Evolutionary conservation across 768 basidiomycete species (phyloP).

Genomic region (Kwoniella heveanensis): DNA sequence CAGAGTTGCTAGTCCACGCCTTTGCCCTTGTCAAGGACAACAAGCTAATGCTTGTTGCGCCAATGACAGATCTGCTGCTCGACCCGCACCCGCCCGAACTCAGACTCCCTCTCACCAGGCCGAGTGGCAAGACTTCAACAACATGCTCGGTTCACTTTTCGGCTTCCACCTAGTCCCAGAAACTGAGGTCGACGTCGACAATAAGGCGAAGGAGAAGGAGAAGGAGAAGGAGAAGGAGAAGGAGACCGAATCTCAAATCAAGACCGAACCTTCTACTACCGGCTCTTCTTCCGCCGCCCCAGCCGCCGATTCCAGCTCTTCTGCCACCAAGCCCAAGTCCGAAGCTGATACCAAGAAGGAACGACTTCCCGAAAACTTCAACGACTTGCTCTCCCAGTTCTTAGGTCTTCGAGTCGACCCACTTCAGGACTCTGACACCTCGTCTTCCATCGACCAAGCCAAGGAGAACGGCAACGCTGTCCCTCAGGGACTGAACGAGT

Average conservation of each 20-base stretch:
- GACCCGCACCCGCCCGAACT: constrained; percentile 11
- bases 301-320: not conserved
- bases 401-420: constrained; percentile 48
- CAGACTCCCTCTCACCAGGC: constrained; percentile 4
- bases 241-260: constrained; percentile 11
- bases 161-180: constrained; percentile 37
- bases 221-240: not conserved
- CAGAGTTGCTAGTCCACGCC: not conserved
- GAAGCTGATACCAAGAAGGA: constrained; percentile 10
- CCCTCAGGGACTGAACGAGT: constrained; percentile 45
- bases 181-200: constrained; percentile 4
- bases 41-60: constrained; percentile 7
- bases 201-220: not conserved
- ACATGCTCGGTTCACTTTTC: constrained; percentile 34
- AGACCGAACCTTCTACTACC: not conserved
- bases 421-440: constrained; percentile 11
- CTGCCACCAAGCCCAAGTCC: not conserved
- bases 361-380: constrained; percentile 40
- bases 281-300: constrained; percentile 11
- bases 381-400: constrained; percentile 45
- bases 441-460: constrained; percentile 1
- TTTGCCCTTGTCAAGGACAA: constrained; percentile 2
- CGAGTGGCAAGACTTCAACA: constrained; percentile 33
- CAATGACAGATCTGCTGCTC: constrained; percentile 16
- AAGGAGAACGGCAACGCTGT: constrained; percentile 14